Evolutionary conservation across 306 rosid species (phyloP), one percentile per base, ranked within the genome.

Genomic region (Lagenaria siceraria): DNA sequence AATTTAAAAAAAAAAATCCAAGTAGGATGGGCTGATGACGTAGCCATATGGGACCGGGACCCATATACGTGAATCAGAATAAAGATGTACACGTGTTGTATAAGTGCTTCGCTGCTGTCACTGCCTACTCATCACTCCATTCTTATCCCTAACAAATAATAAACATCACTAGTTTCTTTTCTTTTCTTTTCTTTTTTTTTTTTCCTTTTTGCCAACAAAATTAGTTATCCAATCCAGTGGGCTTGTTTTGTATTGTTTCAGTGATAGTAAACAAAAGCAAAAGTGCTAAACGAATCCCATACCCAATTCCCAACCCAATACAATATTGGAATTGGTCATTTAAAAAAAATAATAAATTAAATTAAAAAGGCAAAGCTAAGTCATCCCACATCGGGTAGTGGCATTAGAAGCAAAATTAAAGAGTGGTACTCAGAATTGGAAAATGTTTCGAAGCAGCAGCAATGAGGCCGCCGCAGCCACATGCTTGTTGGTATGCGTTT

Each of bases 111-210:
- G 78, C 54, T 40, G 66, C 70, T 55, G 79, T 76, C 79, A 76
- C 49, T 21, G 78, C 65, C 54, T 55, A 75, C 78, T 75, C 78
- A 75, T 36, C 78, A 75, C 65, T 75, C 66, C 78, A 58, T 71
- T 71, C 76, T 71, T 71, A 71, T 71, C 76, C 40, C 38, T 31
- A 71, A 46, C 38, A 46, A 46, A 24, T 24, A 71, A 46, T 24
- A 71, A 46, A 25, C 54, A 24, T 25, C 24, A 25, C 31, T 25
- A 17, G 35, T 68, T 43, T 15, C n/a, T 49, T 49, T 51, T 0
- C 17, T 15, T 49, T 48, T 13, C 53, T n/a, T n/a, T n/a, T n/a
- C n/a, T n/a, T n/a, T n/a, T n/a, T 29, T 2, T 43, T 46, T 46
- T 0, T 46, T 69, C 7, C 9, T 40, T 40, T 9, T 4, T 17